Evolutionary conservation across 148 eudicot species (phyloP).

Genomic region (Cornus suecica): DNA sequence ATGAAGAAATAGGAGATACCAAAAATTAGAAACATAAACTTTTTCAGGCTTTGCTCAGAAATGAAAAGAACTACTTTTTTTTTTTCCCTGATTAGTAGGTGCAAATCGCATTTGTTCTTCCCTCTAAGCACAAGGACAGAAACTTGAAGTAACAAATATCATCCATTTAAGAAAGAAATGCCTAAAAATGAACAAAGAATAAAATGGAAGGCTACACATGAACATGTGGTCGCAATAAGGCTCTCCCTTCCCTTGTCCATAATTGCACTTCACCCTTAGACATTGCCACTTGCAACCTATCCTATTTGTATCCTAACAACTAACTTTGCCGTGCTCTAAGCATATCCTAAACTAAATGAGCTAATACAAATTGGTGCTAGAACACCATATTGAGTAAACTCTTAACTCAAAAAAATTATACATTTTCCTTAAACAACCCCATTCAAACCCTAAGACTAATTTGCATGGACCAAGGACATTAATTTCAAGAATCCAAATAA

Average conservation of each 20-base stretch:
- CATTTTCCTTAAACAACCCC: too few relatives aligned
- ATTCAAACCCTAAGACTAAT: too few relatives aligned
- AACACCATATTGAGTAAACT: too few relatives aligned
- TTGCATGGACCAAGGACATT: too few relatives aligned
- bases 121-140: background rate
- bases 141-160: background rate
- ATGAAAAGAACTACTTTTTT: background rate
- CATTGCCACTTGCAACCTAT: conserved; percentile 11
- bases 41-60: background rate
- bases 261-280: conserved; percentile 6
- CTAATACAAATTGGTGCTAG: too few relatives aligned
- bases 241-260: conserved; percentile 1
- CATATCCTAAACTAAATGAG: too few relatives aligned
- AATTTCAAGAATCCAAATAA: too few relatives aligned
- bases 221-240: conserved; percentile 3
- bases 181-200: background rate
- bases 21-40: background rate
- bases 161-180: background rate
- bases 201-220: background rate
- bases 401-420: too few relatives aligned
- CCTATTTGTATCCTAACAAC: too few relatives aligned
- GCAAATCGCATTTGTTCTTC: background rate
- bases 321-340: too few relatives aligned
- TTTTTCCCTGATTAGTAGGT: background rate
- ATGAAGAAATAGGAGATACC: background rate